These are phyloP conservation scores for Nissolia schottii DNA, from an alignment of 306 rosid genomes.

Conservation along the genomic window DNA sequence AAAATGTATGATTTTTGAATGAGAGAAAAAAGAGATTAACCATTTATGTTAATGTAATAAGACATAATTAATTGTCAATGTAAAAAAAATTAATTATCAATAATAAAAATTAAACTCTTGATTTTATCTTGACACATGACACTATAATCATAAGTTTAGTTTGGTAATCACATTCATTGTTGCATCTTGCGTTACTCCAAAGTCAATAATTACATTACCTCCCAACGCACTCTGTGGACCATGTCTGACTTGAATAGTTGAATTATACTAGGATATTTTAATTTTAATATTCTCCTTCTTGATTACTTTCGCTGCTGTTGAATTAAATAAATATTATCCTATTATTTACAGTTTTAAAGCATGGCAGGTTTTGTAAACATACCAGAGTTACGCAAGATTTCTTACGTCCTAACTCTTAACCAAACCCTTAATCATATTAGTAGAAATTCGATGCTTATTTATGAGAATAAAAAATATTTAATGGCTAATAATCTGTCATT, in stretches of 20 bases:
- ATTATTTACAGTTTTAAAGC: not conserved
- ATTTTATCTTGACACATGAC: conserved; percentile 12
- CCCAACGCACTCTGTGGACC: not conserved
- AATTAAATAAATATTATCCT: not conserved
- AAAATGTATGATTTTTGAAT: no score
- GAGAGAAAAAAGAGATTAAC: no score
- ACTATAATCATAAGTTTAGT: not conserved
- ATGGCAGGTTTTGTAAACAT: not conserved
- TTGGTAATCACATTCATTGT: conserved; percentile 11
- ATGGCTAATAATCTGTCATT: no score
- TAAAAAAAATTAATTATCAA: no score
- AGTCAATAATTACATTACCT: conserved; percentile 24
- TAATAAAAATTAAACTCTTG: no score
- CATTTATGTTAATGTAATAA: no score
- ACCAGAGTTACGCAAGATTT: not conserved
- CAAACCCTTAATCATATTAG: no score
- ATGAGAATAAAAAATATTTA: no score
- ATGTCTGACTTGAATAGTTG: not conserved
- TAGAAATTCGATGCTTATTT: no score
- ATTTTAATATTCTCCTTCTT: not conserved
- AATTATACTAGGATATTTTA: not conserved
- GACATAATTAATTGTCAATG: no score
- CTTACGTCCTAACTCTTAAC: no score
- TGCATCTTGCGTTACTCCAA: conserved; percentile 37
- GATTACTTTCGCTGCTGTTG: not conserved